Evolutionary conservation across 495 filamentous ascomycete species (phyloP).

Genomic region (Pyrenopolyporus hunteri): DNA sequence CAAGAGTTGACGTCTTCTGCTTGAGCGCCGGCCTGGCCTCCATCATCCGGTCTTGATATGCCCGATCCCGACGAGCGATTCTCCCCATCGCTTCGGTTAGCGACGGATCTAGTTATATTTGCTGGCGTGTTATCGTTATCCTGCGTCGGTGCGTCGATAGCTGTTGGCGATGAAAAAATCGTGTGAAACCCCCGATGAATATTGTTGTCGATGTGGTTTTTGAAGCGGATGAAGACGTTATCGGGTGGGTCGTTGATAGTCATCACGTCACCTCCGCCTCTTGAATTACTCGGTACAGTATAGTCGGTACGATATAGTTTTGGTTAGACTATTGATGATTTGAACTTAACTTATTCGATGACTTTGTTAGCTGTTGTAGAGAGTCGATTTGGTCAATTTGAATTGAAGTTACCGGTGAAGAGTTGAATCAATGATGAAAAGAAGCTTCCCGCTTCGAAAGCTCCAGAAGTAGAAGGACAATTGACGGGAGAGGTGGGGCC

Average conservation of each 20-base stretch:
- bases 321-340: no score
- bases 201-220: conserved; percentile 49
- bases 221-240: conserved; percentile 53
- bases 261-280: conserved; percentile 19
- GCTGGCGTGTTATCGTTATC: not conserved
- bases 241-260: conserved; percentile 25
- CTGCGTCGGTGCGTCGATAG: not conserved
- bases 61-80: not conserved
- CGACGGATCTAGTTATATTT: not conserved
- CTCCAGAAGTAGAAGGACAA: conserved; percentile 17
- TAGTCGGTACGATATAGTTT: no score
- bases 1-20: conserved; percentile 27
- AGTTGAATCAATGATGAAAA: not conserved
- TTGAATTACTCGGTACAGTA: not conserved
- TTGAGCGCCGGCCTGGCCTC: not conserved
- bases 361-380: no score
- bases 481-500: not conserved
- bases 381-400: not conserved
- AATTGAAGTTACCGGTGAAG: not conserved
- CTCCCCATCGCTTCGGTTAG: not conserved
- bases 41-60: not conserved
- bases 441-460: conserved; percentile 17
- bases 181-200: conserved; percentile 46
- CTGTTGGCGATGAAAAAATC: conserved; percentile 30
- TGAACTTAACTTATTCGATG: no score